Percentiles rank a stretch among this genome's conserved stretches.
Evolutionary conservation across 1,284 basidiomycete species (phyloP).

Genomic region (Cryptococcus maquisensis): DNA sequence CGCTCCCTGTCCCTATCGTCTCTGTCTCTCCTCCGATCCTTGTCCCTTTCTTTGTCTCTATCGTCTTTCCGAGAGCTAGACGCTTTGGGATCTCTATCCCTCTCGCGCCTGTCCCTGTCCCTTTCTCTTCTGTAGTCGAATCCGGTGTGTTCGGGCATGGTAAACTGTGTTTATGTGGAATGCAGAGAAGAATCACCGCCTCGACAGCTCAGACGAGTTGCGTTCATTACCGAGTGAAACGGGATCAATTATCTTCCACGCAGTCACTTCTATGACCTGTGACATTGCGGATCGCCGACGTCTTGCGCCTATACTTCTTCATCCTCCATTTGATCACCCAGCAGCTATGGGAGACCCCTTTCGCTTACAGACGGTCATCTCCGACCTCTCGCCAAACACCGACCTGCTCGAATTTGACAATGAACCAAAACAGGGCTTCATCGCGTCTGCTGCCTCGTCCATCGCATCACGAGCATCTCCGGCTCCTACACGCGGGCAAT

Average conservation of each 20-base stretch:
- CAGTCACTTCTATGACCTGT: not conserved
- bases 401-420: constrained; percentile 41
- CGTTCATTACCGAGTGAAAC: no score
- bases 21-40: constrained; percentile 8
- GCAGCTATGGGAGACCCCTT: constrained; percentile 21
- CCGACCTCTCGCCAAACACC: constrained; percentile 33
- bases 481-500: constrained; percentile 8
- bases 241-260: no score
- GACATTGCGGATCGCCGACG: constrained; percentile 8
- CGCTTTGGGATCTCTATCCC: constrained; percentile 7
- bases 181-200: no score
- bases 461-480: not conserved
- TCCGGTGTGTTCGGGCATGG: no score
- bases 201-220: no score
- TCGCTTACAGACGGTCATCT: constrained; percentile 37
- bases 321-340: not conserved
- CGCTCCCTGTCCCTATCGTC: constrained; percentile 17
- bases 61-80: constrained; percentile 7
- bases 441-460: constrained; percentile 15
- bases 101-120: constrained; percentile 16
- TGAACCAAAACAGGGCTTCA: not conserved
- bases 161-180: no score
- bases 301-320: no score
- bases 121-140: constrained; percentile 4
- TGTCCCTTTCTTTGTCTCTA: constrained; percentile 17